phyloP scores from a whole-genome alignment of 139 green algal species.

The Picochlorum sp. region DNA sequence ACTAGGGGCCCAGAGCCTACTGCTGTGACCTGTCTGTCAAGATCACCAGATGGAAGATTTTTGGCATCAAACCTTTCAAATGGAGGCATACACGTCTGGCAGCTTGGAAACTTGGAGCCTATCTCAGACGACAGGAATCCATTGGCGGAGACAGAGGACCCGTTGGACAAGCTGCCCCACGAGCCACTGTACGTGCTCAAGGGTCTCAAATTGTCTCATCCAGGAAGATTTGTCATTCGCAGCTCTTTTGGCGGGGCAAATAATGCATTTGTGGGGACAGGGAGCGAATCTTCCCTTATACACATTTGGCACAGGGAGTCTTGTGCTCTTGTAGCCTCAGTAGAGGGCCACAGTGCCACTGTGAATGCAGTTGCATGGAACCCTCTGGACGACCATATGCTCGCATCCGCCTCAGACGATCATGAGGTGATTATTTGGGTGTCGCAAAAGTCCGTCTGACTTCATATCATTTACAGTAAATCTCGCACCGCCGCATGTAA shows the following conservation, averaged over 20 bases:
- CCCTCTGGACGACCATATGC: slow-evolving; percentile 59
- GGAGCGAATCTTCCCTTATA: slow-evolving; percentile 60
- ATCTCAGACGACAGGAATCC: neutral
- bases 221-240: slow-evolving; percentile 72
- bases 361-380: slow-evolving; percentile 85
- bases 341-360: slow-evolving; percentile 63
- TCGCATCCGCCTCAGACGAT: slow-evolving; percentile 28
- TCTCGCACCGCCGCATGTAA: too few relatives aligned
- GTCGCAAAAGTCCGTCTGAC: slow-evolving; percentile 1
- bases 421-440: slow-evolving; percentile 21
- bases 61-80: slow-evolving; percentile 43
- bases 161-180: slow-evolving; percentile 4
- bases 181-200: slow-evolving; percentile 9
- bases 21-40: slow-evolving; percentile 39
- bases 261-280: slow-evolving; percentile 66
- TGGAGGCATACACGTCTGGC: slow-evolving; percentile 25
- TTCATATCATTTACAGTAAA: too few relatives aligned
- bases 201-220: neutral
- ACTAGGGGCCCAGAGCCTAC: slow-evolving; percentile 12
- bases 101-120: slow-evolving; percentile 10
- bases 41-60: slow-evolving; percentile 43
- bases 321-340: slow-evolving; percentile 57
- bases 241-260: slow-evolving; percentile 65
- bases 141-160: neutral
- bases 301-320: slow-evolving; percentile 67